Evolutionary conservation across 495 filamentous ascomycete genomes (phyloP).

Genomic region (Penicillium lagena): DNA sequence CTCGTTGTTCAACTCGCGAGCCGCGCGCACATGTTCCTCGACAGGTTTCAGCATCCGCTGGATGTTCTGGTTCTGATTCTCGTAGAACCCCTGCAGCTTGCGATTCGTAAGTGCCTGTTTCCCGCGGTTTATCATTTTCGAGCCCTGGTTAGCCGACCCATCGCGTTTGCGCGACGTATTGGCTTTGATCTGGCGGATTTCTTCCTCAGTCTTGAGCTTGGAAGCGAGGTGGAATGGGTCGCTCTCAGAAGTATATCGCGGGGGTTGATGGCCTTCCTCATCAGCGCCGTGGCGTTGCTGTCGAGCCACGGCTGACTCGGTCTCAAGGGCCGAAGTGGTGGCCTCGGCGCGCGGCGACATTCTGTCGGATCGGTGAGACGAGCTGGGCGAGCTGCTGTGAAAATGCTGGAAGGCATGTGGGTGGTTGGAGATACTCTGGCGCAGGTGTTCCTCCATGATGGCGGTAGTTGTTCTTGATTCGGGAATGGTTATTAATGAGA

Average conservation of each 20-base stretch:
- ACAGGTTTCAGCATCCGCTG: constrained; percentile 86
- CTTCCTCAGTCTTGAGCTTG: constrained; percentile 69
- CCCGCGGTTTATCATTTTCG: constrained; percentile 23
- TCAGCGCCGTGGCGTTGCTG: constrained; percentile 40
- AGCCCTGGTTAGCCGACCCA: constrained; percentile 28
- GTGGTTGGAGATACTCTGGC: constrained; percentile 32
- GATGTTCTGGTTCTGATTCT: constrained; percentile 88
- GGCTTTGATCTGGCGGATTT: constrained; percentile 74
- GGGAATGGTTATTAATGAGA: no score
- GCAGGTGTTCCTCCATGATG: constrained; percentile 35
- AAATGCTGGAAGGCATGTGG: constrained; percentile 13
- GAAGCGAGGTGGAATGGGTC: constrained; percentile 82
- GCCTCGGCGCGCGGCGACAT: constrained; percentile 17
- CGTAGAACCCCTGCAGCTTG: constrained; percentile 79
- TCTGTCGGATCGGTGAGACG: constrained; percentile 14
- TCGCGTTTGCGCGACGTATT: constrained; percentile 77
- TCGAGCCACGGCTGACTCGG: constrained; percentile 7
- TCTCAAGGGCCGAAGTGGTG: constrained; percentile 32
- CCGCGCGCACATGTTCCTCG: constrained; percentile 78
- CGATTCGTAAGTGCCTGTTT: constrained; percentile 39
- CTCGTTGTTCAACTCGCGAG: constrained; percentile 69
- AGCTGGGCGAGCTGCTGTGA: constrained; percentile 5
- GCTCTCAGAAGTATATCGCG: constrained; percentile 52
- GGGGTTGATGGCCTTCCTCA: constrained; percentile 58
- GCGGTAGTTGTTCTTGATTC: background rate